Evolutionary conservation across 805 yeast genomes (phyloP), one percentile per base, ranked within the genome.

Genomic region (Isabelozyma gotoi): DNA sequence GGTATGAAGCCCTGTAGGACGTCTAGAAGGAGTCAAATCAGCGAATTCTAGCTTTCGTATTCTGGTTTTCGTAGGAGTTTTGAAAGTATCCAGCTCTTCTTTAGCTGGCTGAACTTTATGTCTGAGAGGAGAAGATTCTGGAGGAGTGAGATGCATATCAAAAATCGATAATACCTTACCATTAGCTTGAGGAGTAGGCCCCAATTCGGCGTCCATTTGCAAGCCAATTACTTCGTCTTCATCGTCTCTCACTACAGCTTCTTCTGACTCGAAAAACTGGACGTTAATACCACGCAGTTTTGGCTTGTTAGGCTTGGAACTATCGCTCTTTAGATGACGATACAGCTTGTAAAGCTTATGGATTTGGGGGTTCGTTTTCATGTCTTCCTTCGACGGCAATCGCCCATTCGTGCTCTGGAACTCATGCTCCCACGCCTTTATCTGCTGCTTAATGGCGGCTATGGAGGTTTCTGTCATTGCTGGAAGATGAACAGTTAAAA

Each of bases 121-220:
- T 40, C 59, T 65, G 38, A 67, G 45, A 2, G 77, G 76, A 1
- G 75, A 68, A 2, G 75, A 68, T 40, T 70, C 73, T 5, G 75
- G 76, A 0, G 75, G 75, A 5, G 75, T 68, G 47, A 67, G 40
- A 32, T 60, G 48, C 41, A 81, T 68, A 47, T 88, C 96, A 56
- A 88, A 84, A 3, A 88, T 71, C 14, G 94, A 82, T 27, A 86
- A 59, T 0, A 87, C 86, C 42, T 84, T 77, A 0, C 96, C 96
- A 47, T 83, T 74, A 7, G 88, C 74, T 52, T 88, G 96, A 0
- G 96, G 96, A 0, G 96, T 88, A 0, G 96, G 96, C 0, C 96
- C 96, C 10, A 88, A 58, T 46, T 81, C 85, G 3, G 63, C 59
- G 15, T 46, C 43, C 12, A 15, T 32, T 32, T 32, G 15, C 34